Conservation (phyloP, 305 asterid genomes). For the Stenogyne calaminthoides region DNA sequence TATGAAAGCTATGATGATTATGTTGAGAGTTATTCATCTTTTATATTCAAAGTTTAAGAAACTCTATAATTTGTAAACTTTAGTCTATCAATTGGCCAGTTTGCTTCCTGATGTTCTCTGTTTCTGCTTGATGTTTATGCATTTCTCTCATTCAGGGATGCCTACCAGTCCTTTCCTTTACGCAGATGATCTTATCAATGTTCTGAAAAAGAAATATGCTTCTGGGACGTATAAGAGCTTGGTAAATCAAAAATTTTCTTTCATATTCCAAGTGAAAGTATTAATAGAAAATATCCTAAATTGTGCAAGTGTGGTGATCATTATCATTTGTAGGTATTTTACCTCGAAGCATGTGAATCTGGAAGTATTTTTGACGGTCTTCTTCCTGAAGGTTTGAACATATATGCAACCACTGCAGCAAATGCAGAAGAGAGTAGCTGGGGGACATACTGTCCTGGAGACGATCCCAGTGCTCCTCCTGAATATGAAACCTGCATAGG, state of each 20-base stretch:
- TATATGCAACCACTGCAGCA: constrained; percentile 94
- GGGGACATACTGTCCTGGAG: constrained; percentile 99
- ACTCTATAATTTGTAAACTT: constrained; percentile 4
- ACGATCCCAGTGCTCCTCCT: constrained; percentile 75
- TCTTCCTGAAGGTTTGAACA: constrained; percentile 83
- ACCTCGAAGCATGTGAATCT: constrained; percentile 93
- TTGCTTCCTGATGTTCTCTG: not conserved
- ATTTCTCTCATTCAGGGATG: constrained; percentile 63
- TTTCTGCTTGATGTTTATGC: not conserved
- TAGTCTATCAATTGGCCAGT: not conserved
- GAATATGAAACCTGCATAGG: constrained; percentile 92
- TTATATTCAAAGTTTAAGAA: not conserved
- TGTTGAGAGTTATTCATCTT: not conserved
- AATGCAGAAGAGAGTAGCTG: constrained; percentile 93
- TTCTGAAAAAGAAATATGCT: constrained; percentile 81
- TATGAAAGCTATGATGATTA: not conserved
- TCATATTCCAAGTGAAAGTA: constrained; percentile 16
- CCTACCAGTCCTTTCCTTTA: constrained; percentile 76
- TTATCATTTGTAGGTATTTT: constrained; percentile 63
- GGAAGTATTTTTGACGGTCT: constrained; percentile 98
- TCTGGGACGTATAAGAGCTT: constrained; percentile 84
- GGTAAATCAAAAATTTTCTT: constrained; percentile 46
- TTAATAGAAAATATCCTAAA: constrained; percentile 23
- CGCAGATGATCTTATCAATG: constrained; percentile 67
- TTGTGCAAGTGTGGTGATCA: constrained; percentile 36